Evolutionary conservation across 1,284 basidiomycete genomes (phyloP).

Genomic region (Afroboletus lepidellus): DNA sequence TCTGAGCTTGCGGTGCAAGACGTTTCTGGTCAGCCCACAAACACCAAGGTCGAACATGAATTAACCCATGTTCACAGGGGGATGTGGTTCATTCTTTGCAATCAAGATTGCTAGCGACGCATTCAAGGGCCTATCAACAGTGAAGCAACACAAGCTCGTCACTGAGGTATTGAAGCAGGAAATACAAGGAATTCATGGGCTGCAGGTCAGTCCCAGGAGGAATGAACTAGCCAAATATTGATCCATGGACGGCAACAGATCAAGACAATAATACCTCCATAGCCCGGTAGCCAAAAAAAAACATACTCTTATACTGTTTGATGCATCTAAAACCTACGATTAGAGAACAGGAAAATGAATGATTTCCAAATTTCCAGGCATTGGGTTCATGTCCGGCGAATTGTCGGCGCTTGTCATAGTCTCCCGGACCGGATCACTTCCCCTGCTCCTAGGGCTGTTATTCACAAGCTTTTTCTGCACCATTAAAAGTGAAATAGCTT

Average conservation of each 20-base stretch:
- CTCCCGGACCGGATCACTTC: neutral
- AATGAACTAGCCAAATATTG: neutral
- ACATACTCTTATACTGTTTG: neutral
- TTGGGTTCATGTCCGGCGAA: neutral
- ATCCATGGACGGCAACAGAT: constrained; percentile 22
- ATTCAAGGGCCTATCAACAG: constrained; percentile 84
- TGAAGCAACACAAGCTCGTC: constrained; percentile 95
- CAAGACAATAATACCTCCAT: constrained; percentile 30
- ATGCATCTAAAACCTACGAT: constrained; percentile 5
- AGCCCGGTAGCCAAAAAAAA: constrained; percentile 4
- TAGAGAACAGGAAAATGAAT: constrained; percentile 7
- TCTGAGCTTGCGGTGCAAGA: constrained; percentile 82
- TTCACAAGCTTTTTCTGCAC: constrained; percentile 34
- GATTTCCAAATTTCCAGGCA: neutral
- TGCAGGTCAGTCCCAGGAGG: constrained; percentile 66
- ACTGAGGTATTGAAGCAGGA: constrained; percentile 87
- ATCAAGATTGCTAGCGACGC: constrained; percentile 83
- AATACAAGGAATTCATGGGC: constrained; percentile 89
- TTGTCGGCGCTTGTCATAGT: neutral
- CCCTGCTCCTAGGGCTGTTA: neutral
- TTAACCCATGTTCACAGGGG: constrained; percentile 54
- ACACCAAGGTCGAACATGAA: neutral
- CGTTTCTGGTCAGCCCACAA: constrained; percentile 67
- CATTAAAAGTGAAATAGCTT: constrained; percentile 56
- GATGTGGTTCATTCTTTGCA: constrained; percentile 95